Conservation (phyloP, 1,284 basidiomycete species). For the Ustilago xerochloae region DNA sequence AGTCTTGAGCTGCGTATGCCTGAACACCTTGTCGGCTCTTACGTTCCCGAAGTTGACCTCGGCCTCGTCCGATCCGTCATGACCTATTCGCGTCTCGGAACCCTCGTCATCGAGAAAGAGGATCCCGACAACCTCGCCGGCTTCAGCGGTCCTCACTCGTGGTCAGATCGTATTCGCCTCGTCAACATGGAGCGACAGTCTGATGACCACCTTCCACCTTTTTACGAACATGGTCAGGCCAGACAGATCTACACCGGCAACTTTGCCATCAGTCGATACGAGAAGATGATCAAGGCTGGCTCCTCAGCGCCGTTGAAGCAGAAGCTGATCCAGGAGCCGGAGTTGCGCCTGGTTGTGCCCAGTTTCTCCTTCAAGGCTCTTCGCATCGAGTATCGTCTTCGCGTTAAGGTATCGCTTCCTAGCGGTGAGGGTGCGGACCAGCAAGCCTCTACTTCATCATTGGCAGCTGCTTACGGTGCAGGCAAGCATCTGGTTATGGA, state of each 20-base stretch:
- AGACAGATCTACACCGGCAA: conserved; percentile 47
- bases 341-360: conserved; percentile 41
- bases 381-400: conserved; percentile 42
- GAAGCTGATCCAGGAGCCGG: conserved; percentile 31
- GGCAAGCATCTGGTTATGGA: conserved; percentile 27
- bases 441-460: conserved; percentile 2
- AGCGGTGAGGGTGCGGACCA: background rate
- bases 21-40: conserved; percentile 16
- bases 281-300: conserved; percentile 46
- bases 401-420: conserved; percentile 35
- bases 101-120: conserved; percentile 46
- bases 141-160: conserved; percentile 47
- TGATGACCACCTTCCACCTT: conserved; percentile 42
- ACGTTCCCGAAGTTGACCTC: conserved; percentile 36
- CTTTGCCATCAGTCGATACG: conserved; percentile 46
- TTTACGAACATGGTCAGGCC: conserved; percentile 36
- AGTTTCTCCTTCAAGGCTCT: conserved; percentile 51
- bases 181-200: conserved; percentile 46
- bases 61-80: conserved; percentile 44
- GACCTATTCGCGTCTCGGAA: conserved; percentile 51
- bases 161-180: conserved; percentile 47
- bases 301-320: conserved; percentile 36
- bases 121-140: conserved; percentile 41
- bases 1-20: conserved; percentile 48
- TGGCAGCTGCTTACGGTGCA: background rate